A percentile compares a stretch with the other conserved stretches of the same genome.
Conservation (phyloP, 768 basidiomycete species). For the Pholiota microspora region DNA sequence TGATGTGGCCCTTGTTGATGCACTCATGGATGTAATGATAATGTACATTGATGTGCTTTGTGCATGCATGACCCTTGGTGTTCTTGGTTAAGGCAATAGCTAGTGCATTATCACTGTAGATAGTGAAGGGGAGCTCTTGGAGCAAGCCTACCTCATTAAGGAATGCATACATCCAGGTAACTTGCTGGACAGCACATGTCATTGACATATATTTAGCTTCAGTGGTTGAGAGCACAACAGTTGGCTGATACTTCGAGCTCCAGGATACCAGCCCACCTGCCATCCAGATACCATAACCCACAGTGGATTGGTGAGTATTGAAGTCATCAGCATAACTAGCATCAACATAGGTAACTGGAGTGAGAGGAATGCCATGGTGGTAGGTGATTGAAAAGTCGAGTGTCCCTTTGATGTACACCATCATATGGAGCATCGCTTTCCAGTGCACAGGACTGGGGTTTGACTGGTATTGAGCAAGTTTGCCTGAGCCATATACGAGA, state of each 20-base stretch:
- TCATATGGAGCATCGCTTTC: conserved; percentile 14
- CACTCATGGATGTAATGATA: no score
- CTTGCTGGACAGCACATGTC: neutral
- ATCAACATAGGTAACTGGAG: conserved; percentile 13
- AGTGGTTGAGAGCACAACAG: neutral
- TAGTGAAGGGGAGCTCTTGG: neutral
- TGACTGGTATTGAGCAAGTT: conserved; percentile 13
- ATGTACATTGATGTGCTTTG: no score
- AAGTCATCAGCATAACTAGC: conserved; percentile 8
- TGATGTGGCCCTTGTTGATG: no score
- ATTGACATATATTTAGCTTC: neutral
- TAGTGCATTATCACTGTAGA: no score
- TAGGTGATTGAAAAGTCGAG: conserved; percentile 13
- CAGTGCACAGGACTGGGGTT: conserved; percentile 23
- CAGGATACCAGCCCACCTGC: conserved; percentile 17
- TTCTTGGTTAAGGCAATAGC: no score
- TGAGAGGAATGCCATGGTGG: conserved; percentile 6
- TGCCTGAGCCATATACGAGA: conserved; percentile 14
- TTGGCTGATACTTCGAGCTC: conserved; percentile 2
- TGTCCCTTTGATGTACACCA: no score
- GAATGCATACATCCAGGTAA: neutral
- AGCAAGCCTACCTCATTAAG: neutral
- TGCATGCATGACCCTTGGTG: no score
- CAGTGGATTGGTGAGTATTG: conserved; percentile 22
- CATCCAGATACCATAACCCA: conserved; percentile 10